Evolutionary conservation across 202 grass and related monocot genomes (phyloP).

Genomic region (Musa balbisiana): DNA sequence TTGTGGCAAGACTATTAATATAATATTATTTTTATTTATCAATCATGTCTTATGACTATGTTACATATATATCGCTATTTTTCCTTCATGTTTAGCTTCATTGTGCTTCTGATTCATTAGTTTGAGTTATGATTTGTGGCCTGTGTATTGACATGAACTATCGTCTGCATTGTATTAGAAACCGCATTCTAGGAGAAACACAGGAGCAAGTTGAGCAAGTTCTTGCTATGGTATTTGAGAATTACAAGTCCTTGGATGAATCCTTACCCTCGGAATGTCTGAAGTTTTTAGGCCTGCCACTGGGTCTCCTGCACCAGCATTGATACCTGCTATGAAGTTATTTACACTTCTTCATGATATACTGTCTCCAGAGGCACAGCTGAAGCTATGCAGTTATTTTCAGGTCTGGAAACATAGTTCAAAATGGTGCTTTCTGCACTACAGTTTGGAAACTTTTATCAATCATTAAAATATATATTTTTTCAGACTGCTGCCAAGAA

Average conservation of each 20-base stretch:
- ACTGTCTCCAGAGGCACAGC: constrained; percentile 86
- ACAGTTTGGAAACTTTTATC: constrained; percentile 13
- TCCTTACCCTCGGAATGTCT: constrained; percentile 53
- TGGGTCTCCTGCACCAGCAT: constrained; percentile 63
- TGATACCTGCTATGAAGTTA: constrained; percentile 78
- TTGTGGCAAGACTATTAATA: neutral
- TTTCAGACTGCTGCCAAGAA: constrained; percentile 85
- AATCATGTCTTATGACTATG: neutral
- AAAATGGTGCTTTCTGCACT: constrained; percentile 14
- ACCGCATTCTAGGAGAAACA: constrained; percentile 85
- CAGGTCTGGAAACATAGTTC: constrained; percentile 42
- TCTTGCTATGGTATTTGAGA: constrained; percentile 76
- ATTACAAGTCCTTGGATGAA: constrained; percentile 95
- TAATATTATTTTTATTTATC: neutral
- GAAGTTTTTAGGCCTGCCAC: constrained; percentile 73
- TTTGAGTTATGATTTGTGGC: neutral
- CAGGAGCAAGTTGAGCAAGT: constrained; percentile 88
- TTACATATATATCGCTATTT: neutral
- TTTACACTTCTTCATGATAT: constrained; percentile 95
- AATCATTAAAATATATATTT: constrained; percentile 12
- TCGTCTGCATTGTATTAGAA: constrained; percentile 48
- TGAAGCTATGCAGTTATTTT: constrained; percentile 92
- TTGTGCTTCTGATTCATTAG: neutral
- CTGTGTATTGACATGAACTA: constrained; percentile 13
- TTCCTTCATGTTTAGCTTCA: neutral